Evolutionary conservation across 495 filamentous ascomycete species (phyloP).

Genomic region (Penicillium maclennaniae): DNA sequence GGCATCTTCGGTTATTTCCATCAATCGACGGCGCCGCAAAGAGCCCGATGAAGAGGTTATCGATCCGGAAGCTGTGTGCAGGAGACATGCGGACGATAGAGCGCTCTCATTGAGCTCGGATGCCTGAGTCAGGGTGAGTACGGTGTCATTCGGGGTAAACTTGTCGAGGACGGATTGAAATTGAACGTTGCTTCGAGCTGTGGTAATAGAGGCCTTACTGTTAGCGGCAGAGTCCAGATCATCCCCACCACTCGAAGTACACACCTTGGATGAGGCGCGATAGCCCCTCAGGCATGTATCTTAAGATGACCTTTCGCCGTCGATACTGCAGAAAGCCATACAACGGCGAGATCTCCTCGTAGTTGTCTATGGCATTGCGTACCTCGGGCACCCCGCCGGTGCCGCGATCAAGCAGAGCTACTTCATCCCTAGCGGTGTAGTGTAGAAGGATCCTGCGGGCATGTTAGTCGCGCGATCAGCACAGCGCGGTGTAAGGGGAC

Average conservation of each 20-base stretch:
- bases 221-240: neutral
- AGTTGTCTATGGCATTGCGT: slow-evolving; percentile 68
- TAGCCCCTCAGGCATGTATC: slow-evolving; percentile 84
- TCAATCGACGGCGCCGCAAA: slow-evolving; percentile 66
- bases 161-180: slow-evolving; percentile 81
- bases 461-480: neutral
- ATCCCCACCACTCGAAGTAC: slow-evolving; percentile 13
- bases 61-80: slow-evolving; percentile 85
- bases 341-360: slow-evolving; percentile 78
- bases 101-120: slow-evolving; percentile 83
- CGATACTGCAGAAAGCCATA: slow-evolving; percentile 91
- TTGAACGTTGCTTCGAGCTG: slow-evolving; percentile 92
- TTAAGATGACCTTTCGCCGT: slow-evolving; percentile 84
- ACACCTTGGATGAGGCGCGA: slow-evolving; percentile 88
- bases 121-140: slow-evolving; percentile 65
- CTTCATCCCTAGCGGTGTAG: slow-evolving; percentile 83
- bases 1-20: slow-evolving; percentile 84
- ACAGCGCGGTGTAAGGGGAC: slow-evolving; percentile 8
- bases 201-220: neutral
- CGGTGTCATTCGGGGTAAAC: slow-evolving; percentile 83
- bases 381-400: slow-evolving; percentile 83
- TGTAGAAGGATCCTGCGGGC: slow-evolving; percentile 82
- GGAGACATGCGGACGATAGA: slow-evolving; percentile 80
- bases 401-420: slow-evolving; percentile 73
- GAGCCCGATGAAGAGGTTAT: slow-evolving; percentile 84